phyloP scores from a whole-genome alignment of 2,329 filamentous ascomycete genomes.

The Botrytis hyacinthi region DNA sequence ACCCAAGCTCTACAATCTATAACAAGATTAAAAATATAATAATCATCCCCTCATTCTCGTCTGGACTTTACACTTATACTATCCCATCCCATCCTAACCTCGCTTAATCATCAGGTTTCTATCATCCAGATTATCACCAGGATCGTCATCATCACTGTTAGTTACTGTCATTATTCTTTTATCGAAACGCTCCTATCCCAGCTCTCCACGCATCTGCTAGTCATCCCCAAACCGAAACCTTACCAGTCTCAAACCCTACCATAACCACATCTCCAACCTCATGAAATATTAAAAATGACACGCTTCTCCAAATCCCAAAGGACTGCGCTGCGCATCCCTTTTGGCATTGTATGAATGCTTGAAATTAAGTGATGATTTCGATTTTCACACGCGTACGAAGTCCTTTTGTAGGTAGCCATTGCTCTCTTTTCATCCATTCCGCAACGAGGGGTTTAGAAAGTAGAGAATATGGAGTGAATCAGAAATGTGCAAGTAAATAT shows the following conservation, averaged over 20 bases:
- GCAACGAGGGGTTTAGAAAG: not conserved
- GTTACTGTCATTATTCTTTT: not conserved
- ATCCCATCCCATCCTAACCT: not conserved
- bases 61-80: not conserved
- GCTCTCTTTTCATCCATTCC: not conserved
- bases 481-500: not conserved
- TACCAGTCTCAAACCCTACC: not conserved
- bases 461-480: not conserved
- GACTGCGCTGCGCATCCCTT: not conserved
- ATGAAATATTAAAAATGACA: not conserved
- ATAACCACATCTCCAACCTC: not conserved
- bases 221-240: not conserved
- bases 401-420: not conserved
- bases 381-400: not conserved
- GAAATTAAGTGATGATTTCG: not conserved
- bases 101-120: not conserved
- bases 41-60: not conserved
- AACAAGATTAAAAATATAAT: not conserved
- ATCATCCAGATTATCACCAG: not conserved
- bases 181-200: not conserved
- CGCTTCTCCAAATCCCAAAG: rapidly evolving
- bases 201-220: not conserved
- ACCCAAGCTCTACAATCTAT: too few species aligned
- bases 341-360: too few species aligned
- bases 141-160: not conserved